A percentile compares a stretch with the other conserved stretches of the same genome.
phyloP scores from a whole-genome alignment of 768 basidiomycete species.

The Kondoa malvinella region DNA sequence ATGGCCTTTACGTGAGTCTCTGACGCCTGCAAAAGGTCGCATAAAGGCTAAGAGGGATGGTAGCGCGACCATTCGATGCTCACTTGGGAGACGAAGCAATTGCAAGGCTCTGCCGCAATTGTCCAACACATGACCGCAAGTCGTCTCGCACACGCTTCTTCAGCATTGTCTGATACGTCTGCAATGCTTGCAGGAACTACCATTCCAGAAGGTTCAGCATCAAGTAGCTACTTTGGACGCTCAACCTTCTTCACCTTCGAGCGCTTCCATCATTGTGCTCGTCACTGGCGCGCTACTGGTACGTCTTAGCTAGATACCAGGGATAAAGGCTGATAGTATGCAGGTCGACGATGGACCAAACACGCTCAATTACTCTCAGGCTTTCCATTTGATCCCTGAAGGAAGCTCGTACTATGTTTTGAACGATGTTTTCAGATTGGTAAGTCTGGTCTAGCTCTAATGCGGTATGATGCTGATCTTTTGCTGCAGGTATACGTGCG shows the following conservation, averaged over 20 bases:
- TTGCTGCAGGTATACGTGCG: background rate
- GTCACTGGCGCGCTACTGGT: slow-evolving; percentile 77
- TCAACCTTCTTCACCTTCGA: slow-evolving; percentile 54
- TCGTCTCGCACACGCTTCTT: slow-evolving; percentile 7
- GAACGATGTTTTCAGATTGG: slow-evolving; percentile 29
- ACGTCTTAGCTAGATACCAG: too few relatives aligned
- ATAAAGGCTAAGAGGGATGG: background rate
- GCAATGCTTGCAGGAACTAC: slow-evolving; percentile 47
- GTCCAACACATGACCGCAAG: slow-evolving; percentile 56
- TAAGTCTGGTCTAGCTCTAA: slow-evolving; percentile 2
- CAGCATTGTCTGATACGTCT: background rate
- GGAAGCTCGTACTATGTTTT: slow-evolving; percentile 51
- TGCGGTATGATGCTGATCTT: background rate
- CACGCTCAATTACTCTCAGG: slow-evolving; percentile 77
- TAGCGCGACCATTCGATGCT: slow-evolving; percentile 73
- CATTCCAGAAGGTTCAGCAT: slow-evolving; percentile 68
- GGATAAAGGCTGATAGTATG: background rate
- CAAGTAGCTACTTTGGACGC: slow-evolving; percentile 65
- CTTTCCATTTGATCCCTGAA: slow-evolving; percentile 77
- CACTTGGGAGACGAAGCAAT: slow-evolving; percentile 51
- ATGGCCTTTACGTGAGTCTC: slow-evolving; percentile 57
- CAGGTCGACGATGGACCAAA: slow-evolving; percentile 54
- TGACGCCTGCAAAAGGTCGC: slow-evolving; percentile 20
- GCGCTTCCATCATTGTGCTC: slow-evolving; percentile 52
- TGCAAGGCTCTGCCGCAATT: slow-evolving; percentile 45